Evolutionary conservation across 495 filamentous ascomycete species (phyloP), one percentile per base, ranked within the genome.

Genomic region (Xylaria bambusicola): DNA sequence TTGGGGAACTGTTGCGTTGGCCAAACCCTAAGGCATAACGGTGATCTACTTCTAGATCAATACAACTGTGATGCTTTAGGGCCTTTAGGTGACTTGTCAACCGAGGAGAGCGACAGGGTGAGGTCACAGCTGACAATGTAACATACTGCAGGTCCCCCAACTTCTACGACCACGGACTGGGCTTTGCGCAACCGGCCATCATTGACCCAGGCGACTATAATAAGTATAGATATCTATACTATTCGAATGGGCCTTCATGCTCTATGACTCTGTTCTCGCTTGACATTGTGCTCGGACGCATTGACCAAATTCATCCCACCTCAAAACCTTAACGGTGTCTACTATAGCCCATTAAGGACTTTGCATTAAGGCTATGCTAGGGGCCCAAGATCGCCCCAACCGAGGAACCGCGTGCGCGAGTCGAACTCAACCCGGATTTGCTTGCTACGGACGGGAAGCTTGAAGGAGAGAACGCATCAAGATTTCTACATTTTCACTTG

Each of bases 81-180:
- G 24, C 46, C n/a, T 46, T 23, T 38, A 33, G 48, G 29, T 52
- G 40, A 20, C 31, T 26, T 35, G 40, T 20, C 29, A 18, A 41
- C 29, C 17, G 36, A 46, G n/a, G 6, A n/a, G 6, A 10, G 9
- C 12, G 10, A 18, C 10, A 10, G n/a, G 36, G 38, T 53, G 49
- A 60, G n/a, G 57, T 53, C 41, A 44, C 57, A 60, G 49, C 57
- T 60, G 57, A 60, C 56, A 35, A 59, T 52, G 57, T 31, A 53
- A 53, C 48, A 24, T 40, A 15, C 50, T 46, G 57, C 57, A 60
- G 57, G 49, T 53, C 35, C 57, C 29, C 57, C 41, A 9, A 6
- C 26, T 40, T 45, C 17, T 33, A 26, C 24, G 23, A 47, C 49
- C 31, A 46, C 57, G 45, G 41, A 46, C 35, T 53, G 46, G 56